phyloP scores from a whole-genome alignment of 768 basidiomycete species.

The Lentinula raphanica region DNA sequence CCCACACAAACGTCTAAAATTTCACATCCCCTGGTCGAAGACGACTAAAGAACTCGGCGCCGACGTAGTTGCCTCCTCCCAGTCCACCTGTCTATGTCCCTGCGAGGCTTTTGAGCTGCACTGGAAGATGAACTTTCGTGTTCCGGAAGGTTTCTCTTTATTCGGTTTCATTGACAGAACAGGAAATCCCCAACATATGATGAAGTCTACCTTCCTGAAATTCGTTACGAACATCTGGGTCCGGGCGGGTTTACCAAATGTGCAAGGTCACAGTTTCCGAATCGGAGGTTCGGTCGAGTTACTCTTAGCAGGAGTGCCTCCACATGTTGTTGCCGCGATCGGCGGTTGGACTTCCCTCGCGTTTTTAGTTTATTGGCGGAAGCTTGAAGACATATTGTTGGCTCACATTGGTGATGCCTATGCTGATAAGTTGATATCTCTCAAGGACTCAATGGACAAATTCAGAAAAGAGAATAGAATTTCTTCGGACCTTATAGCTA shows the following conservation, averaged over 20 bases:
- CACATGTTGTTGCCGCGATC: conserved; percentile 22
- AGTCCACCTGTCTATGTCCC: conserved; percentile 10
- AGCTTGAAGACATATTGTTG: neutral
- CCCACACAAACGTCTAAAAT: no score
- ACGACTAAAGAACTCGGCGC: conserved; percentile 20
- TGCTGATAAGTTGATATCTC: no score
- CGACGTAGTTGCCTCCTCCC: conserved; percentile 16
- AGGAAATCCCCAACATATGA: conserved; percentile 9
- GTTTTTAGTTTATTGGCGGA: conserved; percentile 26
- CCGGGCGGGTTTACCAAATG: neutral
- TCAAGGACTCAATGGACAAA: no score
- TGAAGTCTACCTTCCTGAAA: neutral
- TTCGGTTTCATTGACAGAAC: neutral
- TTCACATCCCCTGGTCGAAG: conserved; percentile 32
- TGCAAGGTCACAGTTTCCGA: conserved; percentile 22
- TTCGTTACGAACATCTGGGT: conserved; percentile 8
- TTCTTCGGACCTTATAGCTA: no score
- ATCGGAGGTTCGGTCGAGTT: conserved; percentile 26
- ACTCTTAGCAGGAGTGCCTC: conserved; percentile 18
- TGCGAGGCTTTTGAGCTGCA: conserved; percentile 20
- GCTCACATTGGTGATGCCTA: no score
- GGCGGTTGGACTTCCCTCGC: conserved; percentile 26
- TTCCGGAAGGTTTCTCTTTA: conserved; percentile 18
- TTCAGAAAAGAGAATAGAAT: no score
- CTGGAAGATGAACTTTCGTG: conserved; percentile 8